Evolutionary conservation across 2,329 filamentous ascomycete genomes (phyloP), one percentile per base, ranked within the genome.

Genomic region (Kalmusia sp.): DNA sequence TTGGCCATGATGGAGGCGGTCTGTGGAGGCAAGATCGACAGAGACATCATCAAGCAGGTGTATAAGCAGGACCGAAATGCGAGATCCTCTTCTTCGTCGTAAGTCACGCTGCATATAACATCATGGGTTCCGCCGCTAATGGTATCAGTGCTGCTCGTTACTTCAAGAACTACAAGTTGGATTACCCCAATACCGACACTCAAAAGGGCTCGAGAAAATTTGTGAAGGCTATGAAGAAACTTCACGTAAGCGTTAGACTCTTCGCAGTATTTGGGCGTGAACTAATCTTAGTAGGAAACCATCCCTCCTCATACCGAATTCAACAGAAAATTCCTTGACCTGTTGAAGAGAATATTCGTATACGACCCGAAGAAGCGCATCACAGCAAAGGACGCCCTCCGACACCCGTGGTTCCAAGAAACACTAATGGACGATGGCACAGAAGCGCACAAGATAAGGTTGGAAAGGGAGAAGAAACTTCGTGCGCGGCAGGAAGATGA

Each of bases 1-100:
- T 79, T 88, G 40, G 85, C 85, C 31, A 88, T 88, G 86, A 88
- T 88, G 86, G 85, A 88, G 70, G 79, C 80, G 9, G 84, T 87
- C 7, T 86, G 84, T 65, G 81, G 80, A 34, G 75, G 76, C 39
- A 81, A 80, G 59, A 80, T 87, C 37, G 84, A 87, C 54, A 69
- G 79, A 6, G 80, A 80, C 28, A 72, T 86, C 22, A 79, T 86
- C 49, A 77, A 77, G 59, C 78, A 82, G 52, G 83, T 85, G 24
- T 76, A 78, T 70, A 79, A 64, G 73, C 76, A 62, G 68, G 80
- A 64, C 67, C 80, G 62, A 71, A 77, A 58, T 79, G 75, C 68
- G 68, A 70, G 78, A 39, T 86, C 84, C 59, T 77, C 81, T 22
- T 81, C 84, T 30, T 76, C 82, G 53, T 82, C 83, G 82, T 87